These are phyloP conservation scores for Skeletonema potamos DNA, from an alignment of 108 stramenopile species.

Conservation along the genomic window DNA sequence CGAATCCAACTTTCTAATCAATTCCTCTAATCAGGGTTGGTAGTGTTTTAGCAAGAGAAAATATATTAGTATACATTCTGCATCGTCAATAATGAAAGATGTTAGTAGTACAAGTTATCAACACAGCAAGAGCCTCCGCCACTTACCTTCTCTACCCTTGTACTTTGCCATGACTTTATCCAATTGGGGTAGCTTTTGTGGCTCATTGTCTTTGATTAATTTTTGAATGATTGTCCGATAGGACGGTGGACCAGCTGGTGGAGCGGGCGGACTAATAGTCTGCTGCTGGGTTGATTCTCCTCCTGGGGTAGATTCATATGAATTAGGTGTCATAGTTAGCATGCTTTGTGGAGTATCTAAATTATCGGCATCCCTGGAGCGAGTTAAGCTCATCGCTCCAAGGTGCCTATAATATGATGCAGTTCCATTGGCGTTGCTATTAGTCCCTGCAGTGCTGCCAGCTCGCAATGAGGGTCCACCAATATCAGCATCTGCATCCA, in stretches of 20 bases:
- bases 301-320: not conserved
- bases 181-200: constrained; percentile 38
- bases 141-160: constrained; percentile 39
- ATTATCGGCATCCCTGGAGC: not conserved
- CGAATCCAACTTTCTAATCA: constrained; percentile 42
- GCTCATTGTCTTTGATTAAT: constrained; percentile 38
- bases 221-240: constrained; percentile 21
- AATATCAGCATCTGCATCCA: constrained; percentile 31
- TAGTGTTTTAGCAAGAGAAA: too few species aligned
- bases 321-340: not conserved
- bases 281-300: not conserved
- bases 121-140: too few species aligned
- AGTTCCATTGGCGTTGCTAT: not conserved
- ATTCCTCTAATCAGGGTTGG: too few species aligned
- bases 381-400: not conserved
- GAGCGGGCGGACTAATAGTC: constrained; percentile 14
- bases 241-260: constrained; percentile 30
- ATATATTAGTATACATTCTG: too few species aligned
- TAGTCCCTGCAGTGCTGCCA: not conserved
- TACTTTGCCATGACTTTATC: constrained; percentile 49
- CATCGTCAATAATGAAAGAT: too few species aligned
- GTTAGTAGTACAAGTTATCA: too few species aligned
- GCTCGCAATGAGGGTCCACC: constrained; percentile 13
- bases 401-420: not conserved
- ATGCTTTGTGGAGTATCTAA: not conserved